Percentiles rank a stretch among this genome's conserved stretches.
These are phyloP conservation scores for Flaveria trinervia DNA, from an alignment of 129 eudicot species.

Conservation along the genomic window DNA sequence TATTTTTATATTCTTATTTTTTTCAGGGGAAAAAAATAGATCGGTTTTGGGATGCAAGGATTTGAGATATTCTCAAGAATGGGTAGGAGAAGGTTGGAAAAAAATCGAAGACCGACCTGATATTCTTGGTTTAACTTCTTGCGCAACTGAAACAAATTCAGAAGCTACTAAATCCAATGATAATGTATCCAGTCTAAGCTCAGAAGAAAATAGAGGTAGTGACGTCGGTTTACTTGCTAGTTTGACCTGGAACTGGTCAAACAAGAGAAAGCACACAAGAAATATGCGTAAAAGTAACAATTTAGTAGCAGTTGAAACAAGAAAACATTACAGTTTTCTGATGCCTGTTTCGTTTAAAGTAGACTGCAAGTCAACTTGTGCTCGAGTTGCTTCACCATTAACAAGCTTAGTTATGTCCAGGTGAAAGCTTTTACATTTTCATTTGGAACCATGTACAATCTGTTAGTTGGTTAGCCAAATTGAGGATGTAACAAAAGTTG, in stretches of 20 bases:
- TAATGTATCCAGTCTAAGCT: constrained; percentile 8
- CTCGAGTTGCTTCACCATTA: constrained; percentile 48
- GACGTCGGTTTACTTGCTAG: constrained; percentile 46
- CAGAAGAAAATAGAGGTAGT: constrained; percentile 20
- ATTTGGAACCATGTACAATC: constrained; percentile 17
- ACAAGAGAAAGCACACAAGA: constrained; percentile 50
- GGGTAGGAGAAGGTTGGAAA: constrained; percentile 67
- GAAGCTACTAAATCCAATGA: constrained; percentile 19
- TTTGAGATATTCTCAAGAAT: constrained; percentile 74
- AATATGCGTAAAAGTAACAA: constrained; percentile 30
- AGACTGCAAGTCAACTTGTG: constrained; percentile 53
- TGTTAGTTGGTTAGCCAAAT: constrained; percentile 4
- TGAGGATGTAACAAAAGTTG: background rate
- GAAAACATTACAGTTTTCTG: constrained; percentile 31
- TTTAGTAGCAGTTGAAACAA: constrained; percentile 21
- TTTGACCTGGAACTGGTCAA: constrained; percentile 66
- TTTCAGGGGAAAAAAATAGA: constrained; percentile 58
- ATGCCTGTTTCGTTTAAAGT: constrained; percentile 33
- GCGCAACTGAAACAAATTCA: constrained; percentile 23
- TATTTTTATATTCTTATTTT: background rate
- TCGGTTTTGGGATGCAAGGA: constrained; percentile 32
- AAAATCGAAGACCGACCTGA: constrained; percentile 50
- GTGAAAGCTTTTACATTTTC: constrained; percentile 26
- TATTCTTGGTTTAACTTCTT: constrained; percentile 33
- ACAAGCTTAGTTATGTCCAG: constrained; percentile 70